phyloP scores from a whole-genome alignment of 2,329 filamentous ascomycete species.

The Exophiala sideris region DNA sequence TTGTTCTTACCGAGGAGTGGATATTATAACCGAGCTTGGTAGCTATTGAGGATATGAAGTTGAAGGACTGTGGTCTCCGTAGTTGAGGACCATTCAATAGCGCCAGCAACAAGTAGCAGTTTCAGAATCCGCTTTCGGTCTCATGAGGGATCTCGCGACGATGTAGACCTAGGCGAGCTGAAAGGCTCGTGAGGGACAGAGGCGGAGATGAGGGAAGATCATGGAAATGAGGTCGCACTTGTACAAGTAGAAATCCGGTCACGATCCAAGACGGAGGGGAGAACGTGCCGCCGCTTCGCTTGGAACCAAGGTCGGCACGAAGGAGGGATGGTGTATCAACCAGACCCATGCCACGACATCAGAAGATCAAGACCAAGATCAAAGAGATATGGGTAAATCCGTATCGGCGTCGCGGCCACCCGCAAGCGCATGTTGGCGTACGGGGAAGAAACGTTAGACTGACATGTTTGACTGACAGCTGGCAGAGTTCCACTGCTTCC shows the following conservation, averaged over 20 bases:
- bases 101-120: slow-evolving; percentile 6
- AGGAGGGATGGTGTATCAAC: not conserved
- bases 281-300: not conserved
- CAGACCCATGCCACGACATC: slow-evolving; percentile 1
- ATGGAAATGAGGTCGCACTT: not conserved
- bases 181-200: not conserved
- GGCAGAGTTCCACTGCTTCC: not conserved
- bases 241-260: too few relatives aligned
- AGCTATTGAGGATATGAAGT: too few relatives aligned
- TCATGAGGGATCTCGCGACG: not conserved
- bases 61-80: too few relatives aligned
- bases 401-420: slow-evolving; percentile 21
- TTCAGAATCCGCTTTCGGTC: not conserved
- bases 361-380: slow-evolving; percentile 9
- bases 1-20: too few relatives aligned
- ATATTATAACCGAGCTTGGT: too few relatives aligned
- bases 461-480: not conserved
- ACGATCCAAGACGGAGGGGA: not conserved
- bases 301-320: not conserved
- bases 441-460: not conserved
- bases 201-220: not conserved
- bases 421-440: slow-evolving; percentile 4
- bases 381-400: not conserved
- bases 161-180: not conserved
- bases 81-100: too few relatives aligned